Evolutionary conservation across 1,284 basidiomycete genomes (phyloP), one percentile per base, ranked within the genome.

Genomic region (Austroboletus niveus): DNA sequence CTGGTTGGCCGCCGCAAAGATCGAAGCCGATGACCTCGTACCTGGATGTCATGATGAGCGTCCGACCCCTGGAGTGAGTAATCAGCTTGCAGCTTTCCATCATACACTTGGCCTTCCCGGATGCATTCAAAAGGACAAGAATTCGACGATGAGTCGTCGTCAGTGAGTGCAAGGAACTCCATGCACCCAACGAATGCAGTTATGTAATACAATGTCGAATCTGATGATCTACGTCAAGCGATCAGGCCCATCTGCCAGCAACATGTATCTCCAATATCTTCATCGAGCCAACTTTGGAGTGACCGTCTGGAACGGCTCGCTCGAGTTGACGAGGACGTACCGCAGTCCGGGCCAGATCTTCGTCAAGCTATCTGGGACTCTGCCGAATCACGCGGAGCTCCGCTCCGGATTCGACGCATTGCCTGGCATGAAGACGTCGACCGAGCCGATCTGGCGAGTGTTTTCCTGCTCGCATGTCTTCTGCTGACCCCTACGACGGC

Each of bases 71-170:
- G 22, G 22, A 24, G 22, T 4, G 22, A 24, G 22, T 24, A 5
- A 24, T 24, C 1, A 24, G 22, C 22, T 3, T 24, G 22, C 22
- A 24, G 22, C 22, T 55, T 46, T 66, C 62, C 10, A 40, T 32
- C 35, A 66, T 20, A 42, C 51, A 30, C 31, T 55, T 50, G 42
- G 60, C 46, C 27, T 65, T 53, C 24, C 63, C 56, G 1, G 59
- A 46, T 4, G 47, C 20, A 14, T 57, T 55, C 11, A 5, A 17
- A 56, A 4, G 8, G 54, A 51, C 3, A 65, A 40, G 46, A 64
- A 66, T 41, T 66, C 64, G n/a, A 56, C 43, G 24, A 68, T 53
- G 17, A 17, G 9, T 63, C 64, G 17, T 66, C 62, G 30, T 65
- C 68, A n/a, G 52, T 56, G 30, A 60, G 46, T 8, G 60, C 64